phyloP scores from a whole-genome alignment of 352 stramenopile species.

The Phytophthora brassicae region DNA sequence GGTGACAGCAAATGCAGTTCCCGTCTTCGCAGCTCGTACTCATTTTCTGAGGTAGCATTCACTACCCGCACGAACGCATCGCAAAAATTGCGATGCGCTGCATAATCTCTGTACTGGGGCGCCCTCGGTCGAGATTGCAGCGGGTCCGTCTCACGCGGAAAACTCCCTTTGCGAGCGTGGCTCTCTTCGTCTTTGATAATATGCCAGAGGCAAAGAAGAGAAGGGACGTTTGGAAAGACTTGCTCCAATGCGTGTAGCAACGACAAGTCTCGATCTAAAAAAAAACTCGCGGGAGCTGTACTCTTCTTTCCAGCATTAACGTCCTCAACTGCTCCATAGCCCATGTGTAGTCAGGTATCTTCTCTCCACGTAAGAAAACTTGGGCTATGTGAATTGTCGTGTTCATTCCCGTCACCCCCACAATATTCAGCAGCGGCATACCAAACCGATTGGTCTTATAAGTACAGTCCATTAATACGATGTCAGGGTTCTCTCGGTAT shows the following conservation, averaged over 20 bases:
- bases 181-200: not conserved
- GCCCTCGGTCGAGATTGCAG: not conserved
- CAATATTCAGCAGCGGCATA: conserved; percentile 30
- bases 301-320: not conserved
- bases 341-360: conserved; percentile 7
- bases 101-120: not conserved
- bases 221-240: not conserved
- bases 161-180: not conserved
- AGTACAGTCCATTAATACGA: conserved; percentile 30
- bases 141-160: not conserved
- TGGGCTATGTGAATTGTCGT: conserved; percentile 25
- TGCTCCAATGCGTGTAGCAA: conserved; percentile 2
- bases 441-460: conserved; percentile 27
- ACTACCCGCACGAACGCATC: not conserved
- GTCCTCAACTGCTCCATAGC: not conserved
- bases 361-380: conserved; percentile 6
- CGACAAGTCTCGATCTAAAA: conserved; percentile 1
- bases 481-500: conserved; percentile 14
- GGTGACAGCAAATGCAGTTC: not conserved
- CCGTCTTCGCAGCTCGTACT: not conserved
- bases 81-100: not conserved
- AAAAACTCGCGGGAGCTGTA: conserved; percentile 2
- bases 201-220: conserved; percentile 11
- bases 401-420: conserved; percentile 27
- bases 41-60: not conserved